Evolutionary conservation across 805 yeast species (phyloP), one percentile per base, ranked within the genome.

Genomic region (Metschnikowia noctiluminum): DNA sequence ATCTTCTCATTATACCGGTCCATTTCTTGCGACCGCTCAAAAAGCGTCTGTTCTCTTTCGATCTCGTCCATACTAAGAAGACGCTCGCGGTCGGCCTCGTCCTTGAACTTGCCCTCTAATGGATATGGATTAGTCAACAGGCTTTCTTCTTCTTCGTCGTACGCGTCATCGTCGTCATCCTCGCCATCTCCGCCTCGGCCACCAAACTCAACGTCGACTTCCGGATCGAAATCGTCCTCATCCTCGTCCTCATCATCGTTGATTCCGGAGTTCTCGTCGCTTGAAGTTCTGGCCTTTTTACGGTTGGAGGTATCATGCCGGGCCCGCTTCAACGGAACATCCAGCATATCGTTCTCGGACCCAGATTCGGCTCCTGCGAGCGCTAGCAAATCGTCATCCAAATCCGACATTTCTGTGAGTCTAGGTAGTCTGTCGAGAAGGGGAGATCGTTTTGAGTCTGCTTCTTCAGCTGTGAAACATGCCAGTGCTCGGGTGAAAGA

Each of bases 311-410:
- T 34, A 14, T 51, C 55, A 27, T 46, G 62, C 43, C 65, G 64
- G 52, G 71, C 60, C 50, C 67, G 66, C 51, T 66, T 71, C 28
- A 70, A 59, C 48, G 57, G 51, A 50, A 49, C 58, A 54, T 60
- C 53, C 46, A 62, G 64, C 54, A 53, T 50, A 38, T 74, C 81
- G 35, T 69, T 64, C 9, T 65, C 84, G 32, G 79, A 82, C 36
- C 48, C 98, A 14, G 62, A 59, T 43, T 59, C 65, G 13, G 49
- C 61, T 16, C 67, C 67, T 44, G 99, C 99, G 60, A 94, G 80
- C 16, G 97, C 98, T 63, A 92, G 80, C 71, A 94, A 79, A 79
- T 94, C 99, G 66, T 92, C 98, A 65, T 91, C 97, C 62, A 89
- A 81, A 59, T 73, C 96, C 52, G 91, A 84, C 95, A 87, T 87